Percentiles rank a stretch among this genome's conserved stretches.
Evolutionary conservation across 768 basidiomycete genomes (phyloP).

Genomic region (Sarcodon sp.): DNA sequence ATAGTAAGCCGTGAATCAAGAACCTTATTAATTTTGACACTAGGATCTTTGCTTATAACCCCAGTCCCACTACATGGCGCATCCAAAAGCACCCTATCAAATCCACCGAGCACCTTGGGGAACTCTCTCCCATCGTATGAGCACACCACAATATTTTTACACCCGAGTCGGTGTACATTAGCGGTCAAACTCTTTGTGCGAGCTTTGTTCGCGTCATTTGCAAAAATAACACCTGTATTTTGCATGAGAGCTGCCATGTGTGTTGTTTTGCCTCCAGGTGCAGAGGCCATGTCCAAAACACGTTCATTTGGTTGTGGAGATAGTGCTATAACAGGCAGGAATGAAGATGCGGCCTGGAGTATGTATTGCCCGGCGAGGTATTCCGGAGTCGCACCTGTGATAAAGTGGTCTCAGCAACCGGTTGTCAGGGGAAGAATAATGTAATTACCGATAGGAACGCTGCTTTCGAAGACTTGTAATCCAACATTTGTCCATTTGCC

Average conservation of each 20-base stretch:
- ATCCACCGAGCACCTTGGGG: slow-evolving; percentile 97
- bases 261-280: slow-evolving; percentile 96
- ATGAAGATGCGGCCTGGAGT: slow-evolving; percentile 97
- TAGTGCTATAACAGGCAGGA: slow-evolving; percentile 97
- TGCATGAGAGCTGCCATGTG: slow-evolving; percentile 95
- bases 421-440: not conserved
- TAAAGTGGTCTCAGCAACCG: not conserved
- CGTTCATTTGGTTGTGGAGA: slow-evolving; percentile 88
- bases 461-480: slow-evolving; percentile 95
- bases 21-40: slow-evolving; percentile 98
- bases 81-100: slow-evolving; percentile 93
- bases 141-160: slow-evolving; percentile 95
- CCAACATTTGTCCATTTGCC: slow-evolving; percentile 99
- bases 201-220: slow-evolving; percentile 91
- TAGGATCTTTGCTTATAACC: slow-evolving; percentile 94
- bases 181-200: slow-evolving; percentile 95
- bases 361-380: slow-evolving; percentile 99
- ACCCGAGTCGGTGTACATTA: slow-evolving; percentile 92
- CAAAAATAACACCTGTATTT: slow-evolving; percentile 96
- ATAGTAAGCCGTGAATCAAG: slow-evolving; percentile 8
- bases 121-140: slow-evolving; percentile 97
- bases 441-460: slow-evolving; percentile 76
- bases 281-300: slow-evolving; percentile 96
- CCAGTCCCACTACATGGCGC: slow-evolving; percentile 98
- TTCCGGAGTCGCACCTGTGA: slow-evolving; percentile 84